Base-by-base conservation (phyloP, 2,329 filamentous ascomycete species). In the Verticillium tricorpus region DNA sequence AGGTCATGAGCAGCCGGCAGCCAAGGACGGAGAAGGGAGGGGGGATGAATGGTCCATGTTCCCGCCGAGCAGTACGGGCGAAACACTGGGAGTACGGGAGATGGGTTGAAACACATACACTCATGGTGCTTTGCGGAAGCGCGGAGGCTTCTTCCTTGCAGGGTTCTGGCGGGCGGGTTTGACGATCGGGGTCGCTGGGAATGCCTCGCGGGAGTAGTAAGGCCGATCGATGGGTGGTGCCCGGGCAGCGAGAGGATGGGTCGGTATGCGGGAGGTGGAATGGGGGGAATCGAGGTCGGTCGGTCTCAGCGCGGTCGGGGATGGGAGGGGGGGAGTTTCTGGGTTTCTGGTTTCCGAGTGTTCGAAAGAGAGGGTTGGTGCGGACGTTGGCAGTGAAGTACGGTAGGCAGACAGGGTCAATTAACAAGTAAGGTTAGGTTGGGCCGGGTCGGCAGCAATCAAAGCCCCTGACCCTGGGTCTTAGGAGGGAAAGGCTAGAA, bases 21-120 rank as follows among this genome's bases (percentile, higher is more conserved):
- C 56, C 37, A 56, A 56, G 55, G 57, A 52, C n/a, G 19, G 56
- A 32, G 32, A 60, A 25, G 39, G 19, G 28, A 57, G 28, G 59
- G 39, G 62, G 22, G 50, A 28, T 28, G 28, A 3, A 25, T 25
- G 45, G 45, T 28, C 45, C 45, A 52, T 52, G 45, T 56, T 50
- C 37, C 31, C 22, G 58, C 57, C 54, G 56, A 52, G 55, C 60
- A 57, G 34, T 56, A 45, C 45, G 35, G 59, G 17, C 64, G 64
- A 67, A 67, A 67, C 52, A 40, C 65, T 64, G 65, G 67, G 61
- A 67, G 66, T 64, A 68, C 64, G 59, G 65, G 63, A 64, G 59
- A 62, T 63, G 63, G 62, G 67, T 60, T 68, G 68, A 74, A 73
- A 75, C 72, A 80, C 80, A 77, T 73, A 82, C 80, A 74, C 79